These are phyloP conservation scores for Aspergillus japonicus DNA, from an alignment of 2,329 filamentous ascomycete species.

Conservation along the genomic window DNA sequence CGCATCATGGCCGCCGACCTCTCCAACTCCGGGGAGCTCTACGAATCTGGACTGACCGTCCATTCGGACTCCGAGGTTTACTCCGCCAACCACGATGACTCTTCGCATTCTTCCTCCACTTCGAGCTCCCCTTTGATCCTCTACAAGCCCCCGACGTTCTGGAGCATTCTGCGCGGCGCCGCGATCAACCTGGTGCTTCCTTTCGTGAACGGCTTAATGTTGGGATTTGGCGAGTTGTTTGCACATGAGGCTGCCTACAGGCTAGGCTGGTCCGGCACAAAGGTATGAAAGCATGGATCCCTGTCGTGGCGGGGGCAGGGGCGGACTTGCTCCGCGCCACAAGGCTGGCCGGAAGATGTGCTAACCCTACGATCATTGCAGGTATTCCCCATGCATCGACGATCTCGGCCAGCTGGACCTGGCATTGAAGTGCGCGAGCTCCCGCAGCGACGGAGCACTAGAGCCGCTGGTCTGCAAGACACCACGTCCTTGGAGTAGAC, in stretches of 20 bases:
- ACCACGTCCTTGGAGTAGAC: conserved; percentile 66
- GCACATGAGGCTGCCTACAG: conserved; percentile 93
- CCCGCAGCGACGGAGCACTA: conserved; percentile 53
- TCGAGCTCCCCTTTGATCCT: conserved; percentile 52
- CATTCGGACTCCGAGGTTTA: conserved; percentile 52
- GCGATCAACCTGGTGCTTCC: conserved; percentile 95
- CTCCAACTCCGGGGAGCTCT: conserved; percentile 37
- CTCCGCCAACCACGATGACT: conserved; percentile 41
- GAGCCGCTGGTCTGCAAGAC: conserved; percentile 59
- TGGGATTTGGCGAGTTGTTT: conserved; percentile 95
- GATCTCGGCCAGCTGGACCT: conserved; percentile 68
- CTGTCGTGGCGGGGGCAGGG: background rate
- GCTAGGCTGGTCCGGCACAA: conserved; percentile 89
- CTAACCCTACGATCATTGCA: conserved; percentile 25
- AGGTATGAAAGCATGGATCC: conserved; percentile 58
- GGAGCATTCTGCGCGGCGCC: conserved; percentile 79
- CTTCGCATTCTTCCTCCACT: conserved; percentile 33
- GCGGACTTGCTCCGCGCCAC: background rate
- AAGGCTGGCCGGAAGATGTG: background rate
- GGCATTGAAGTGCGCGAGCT: conserved; percentile 77
- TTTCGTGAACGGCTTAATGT: conserved; percentile 97
- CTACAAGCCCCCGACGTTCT: conserved; percentile 84
- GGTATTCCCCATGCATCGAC: conserved; percentile 62
- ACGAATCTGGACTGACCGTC: conserved; percentile 45
- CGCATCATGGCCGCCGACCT: conserved; percentile 35